These are phyloP conservation scores for Linaria vulgaris DNA, from an alignment of 257 asterid genomes.

Conservation along the genomic window DNA sequence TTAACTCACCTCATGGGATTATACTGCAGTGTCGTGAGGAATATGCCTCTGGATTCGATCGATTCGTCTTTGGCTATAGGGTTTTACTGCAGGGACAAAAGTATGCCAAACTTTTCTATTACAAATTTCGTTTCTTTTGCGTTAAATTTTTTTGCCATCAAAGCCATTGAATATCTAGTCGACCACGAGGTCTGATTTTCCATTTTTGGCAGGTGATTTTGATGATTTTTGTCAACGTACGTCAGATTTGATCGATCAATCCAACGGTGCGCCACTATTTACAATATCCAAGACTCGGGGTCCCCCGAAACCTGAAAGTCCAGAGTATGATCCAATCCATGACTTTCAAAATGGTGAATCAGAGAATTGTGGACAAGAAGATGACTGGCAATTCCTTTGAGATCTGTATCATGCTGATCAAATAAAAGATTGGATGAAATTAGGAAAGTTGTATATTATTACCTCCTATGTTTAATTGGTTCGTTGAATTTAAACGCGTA, in stretches of 20 bases:
- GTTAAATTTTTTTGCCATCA: not conserved
- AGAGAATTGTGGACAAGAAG: conserved; percentile 58
- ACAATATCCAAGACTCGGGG: conserved; percentile 61
- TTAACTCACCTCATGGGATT: conserved; percentile 13
- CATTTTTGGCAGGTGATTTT: conserved; percentile 62
- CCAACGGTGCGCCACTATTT: conserved; percentile 90
- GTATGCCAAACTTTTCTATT: conserved; percentile 31
- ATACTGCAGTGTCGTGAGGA: conserved; percentile 61
- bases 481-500: conserved; percentile 5
- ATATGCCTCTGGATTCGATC: conserved; percentile 74
- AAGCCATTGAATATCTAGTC: not conserved
- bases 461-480: conserved; percentile 12
- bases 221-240: conserved; percentile 79
- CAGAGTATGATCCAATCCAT: conserved; percentile 36
- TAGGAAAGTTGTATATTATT: conserved; percentile 24
- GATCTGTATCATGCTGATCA: conserved; percentile 6
- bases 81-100: conserved; percentile 69
- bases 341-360: conserved; percentile 26
- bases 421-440: not conserved
- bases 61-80: conserved; percentile 93
- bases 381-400: conserved; percentile 95
- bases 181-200: conserved; percentile 12
- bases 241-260: conserved; percentile 53
- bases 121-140: not conserved
- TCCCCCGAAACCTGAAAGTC: conserved; percentile 28